These are phyloP conservation scores for Trichoderma asperelloides DNA, from an alignment of 495 filamentous ascomycete genomes.

Conservation along the genomic window DNA sequence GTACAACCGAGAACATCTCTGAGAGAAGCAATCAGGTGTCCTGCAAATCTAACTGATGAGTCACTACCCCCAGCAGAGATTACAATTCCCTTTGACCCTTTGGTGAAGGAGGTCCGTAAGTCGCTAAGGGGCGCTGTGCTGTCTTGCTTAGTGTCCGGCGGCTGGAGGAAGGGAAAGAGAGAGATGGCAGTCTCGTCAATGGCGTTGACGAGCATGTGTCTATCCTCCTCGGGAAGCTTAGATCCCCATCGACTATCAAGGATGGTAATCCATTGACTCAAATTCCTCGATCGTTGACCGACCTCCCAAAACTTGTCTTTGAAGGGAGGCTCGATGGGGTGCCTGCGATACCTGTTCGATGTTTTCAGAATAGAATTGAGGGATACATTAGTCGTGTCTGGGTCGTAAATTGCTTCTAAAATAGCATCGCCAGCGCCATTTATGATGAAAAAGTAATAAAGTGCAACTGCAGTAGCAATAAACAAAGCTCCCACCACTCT, in stretches of 20 bases:
- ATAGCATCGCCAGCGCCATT: background rate
- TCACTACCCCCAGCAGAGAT: constrained; percentile 8
- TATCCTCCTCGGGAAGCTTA: background rate
- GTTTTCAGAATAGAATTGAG: background rate
- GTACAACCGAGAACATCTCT: constrained; percentile 13
- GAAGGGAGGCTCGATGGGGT: constrained; percentile 8
- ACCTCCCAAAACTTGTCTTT: constrained; percentile 11
- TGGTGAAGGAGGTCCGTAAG: background rate
- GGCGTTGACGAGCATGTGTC: background rate
- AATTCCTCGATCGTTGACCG: constrained; percentile 1
- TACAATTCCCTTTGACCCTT: constrained; percentile 9
- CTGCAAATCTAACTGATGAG: background rate
- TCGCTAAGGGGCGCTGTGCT: background rate
- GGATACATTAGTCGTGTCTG: background rate
- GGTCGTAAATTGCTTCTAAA: background rate
- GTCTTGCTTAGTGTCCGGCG: background rate
- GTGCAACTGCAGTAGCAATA: background rate
- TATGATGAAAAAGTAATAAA: background rate
- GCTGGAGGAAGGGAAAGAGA: constrained; percentile 9
- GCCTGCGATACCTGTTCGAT: background rate
- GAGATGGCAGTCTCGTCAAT: background rate
- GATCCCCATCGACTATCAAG: background rate
- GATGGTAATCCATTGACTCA: constrained; percentile 7
- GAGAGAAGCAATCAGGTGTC: constrained; percentile 14
- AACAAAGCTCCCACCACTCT: background rate